phyloP scores from a whole-genome alignment of 352 stramenopile species.

The Pythium apleroticum region DNA sequence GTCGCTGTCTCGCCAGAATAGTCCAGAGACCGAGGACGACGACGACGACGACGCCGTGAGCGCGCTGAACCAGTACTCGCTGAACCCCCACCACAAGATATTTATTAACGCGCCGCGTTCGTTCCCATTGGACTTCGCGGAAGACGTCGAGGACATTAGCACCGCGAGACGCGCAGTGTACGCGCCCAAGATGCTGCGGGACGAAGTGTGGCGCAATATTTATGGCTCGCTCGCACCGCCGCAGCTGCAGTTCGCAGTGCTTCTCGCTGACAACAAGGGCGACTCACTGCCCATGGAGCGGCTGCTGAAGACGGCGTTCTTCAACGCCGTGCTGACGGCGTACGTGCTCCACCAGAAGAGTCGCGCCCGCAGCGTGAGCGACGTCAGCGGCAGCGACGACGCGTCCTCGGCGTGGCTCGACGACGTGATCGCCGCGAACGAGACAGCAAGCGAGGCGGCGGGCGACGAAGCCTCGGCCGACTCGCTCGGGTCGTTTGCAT shows the following conservation, averaged over 20 bases:
- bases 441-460: not conserved
- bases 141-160: slow-evolving; percentile 41
- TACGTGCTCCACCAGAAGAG: slow-evolving; percentile 60
- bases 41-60: slow-evolving; percentile 30
- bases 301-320: slow-evolving; percentile 59
- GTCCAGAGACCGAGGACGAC: slow-evolving; percentile 29
- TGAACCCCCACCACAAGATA: slow-evolving; percentile 79
- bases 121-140: slow-evolving; percentile 55
- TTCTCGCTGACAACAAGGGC: slow-evolving; percentile 62
- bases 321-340: slow-evolving; percentile 60
- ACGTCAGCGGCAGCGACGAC: slow-evolving; percentile 25
- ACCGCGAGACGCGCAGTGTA: slow-evolving; percentile 51
- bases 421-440: slow-evolving; percentile 20
- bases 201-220: slow-evolving; percentile 68
- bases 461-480: slow-evolving; percentile 5
- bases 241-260: slow-evolving; percentile 52
- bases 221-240: slow-evolving; percentile 60
- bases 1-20: slow-evolving; percentile 36
- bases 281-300: slow-evolving; percentile 66
- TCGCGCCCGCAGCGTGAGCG: slow-evolving; percentile 22
- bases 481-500: slow-evolving; percentile 22
- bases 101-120: slow-evolving; percentile 80
- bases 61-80: slow-evolving; percentile 61
- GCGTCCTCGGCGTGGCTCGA: slow-evolving; percentile 20
- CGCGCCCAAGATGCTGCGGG: slow-evolving; percentile 72